Evolutionary conservation across 179 eudicot genomes (phyloP).

Genomic region (Amaranthus tricolor): DNA sequence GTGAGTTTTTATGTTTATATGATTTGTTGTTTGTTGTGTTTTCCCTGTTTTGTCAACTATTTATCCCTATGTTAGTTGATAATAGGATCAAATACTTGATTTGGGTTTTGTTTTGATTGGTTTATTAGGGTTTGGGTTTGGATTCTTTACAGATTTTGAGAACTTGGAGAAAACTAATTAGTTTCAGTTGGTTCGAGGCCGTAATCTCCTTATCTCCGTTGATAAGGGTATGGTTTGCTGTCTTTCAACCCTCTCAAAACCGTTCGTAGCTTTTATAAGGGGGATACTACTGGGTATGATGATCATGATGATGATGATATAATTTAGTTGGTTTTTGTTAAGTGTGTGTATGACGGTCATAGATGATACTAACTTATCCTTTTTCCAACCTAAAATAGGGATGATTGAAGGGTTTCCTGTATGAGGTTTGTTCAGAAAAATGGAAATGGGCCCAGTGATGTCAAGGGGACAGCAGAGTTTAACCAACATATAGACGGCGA

Average conservation of each 20-base stretch:
- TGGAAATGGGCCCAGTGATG: conserved; percentile 33
- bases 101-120: not conserved
- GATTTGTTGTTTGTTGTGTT: not conserved
- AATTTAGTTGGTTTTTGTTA: not conserved
- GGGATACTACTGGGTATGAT: too few species aligned
- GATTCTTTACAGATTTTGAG: not conserved
- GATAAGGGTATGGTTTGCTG: too few species aligned
- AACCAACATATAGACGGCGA: conserved; percentile 35
- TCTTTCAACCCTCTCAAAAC: too few species aligned
- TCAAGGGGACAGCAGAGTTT: conserved; percentile 41
- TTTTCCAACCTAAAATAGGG: conserved; percentile 26
- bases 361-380: not conserved
- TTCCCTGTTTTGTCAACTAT: not conserved
- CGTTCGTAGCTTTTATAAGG: too few species aligned
- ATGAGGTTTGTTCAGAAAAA: conserved; percentile 43
- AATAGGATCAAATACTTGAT: not conserved
- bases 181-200: not conserved
- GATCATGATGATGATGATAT: too few species aligned
- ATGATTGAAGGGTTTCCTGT: conserved; percentile 18
- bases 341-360: not conserved
- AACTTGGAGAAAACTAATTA: not conserved
- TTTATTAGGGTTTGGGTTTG: not conserved
- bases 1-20: not conserved
- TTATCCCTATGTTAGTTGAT: not conserved
- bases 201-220: too few species aligned